phyloP scores from a whole-genome alignment of 495 filamentous ascomycete species.

The Paragyromitra xinjiangensis region DNA sequence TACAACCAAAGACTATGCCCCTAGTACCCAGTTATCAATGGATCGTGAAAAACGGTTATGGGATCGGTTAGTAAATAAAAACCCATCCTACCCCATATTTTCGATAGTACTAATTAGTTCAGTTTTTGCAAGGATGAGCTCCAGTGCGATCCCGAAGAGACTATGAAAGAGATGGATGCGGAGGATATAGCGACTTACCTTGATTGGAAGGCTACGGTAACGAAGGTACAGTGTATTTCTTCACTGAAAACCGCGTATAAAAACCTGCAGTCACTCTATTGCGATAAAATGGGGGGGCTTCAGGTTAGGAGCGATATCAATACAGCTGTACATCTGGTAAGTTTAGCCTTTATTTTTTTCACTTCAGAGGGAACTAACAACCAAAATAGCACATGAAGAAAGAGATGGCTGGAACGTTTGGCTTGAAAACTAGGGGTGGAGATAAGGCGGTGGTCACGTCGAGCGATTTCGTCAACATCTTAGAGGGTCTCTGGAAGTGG shows the following conservation, averaged over 20 bases:
- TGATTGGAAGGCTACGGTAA: no score
- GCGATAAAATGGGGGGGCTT: neutral
- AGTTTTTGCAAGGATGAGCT: neutral
- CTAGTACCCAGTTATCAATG: neutral
- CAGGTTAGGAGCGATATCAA: neutral
- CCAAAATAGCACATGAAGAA: neutral
- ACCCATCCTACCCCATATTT: neutral
- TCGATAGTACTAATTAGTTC: neutral
- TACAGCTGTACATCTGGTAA: neutral
- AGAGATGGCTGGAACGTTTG: neutral
- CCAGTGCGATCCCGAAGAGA: neutral
- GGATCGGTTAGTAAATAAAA: neutral
- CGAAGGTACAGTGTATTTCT: neutral
- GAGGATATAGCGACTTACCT: neutral
- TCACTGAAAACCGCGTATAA: neutral
- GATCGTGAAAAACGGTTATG: neutral
- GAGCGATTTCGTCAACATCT: neutral
- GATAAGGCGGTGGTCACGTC: neutral
- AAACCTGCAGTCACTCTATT: neutral
- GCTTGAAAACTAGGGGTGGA: neutral
- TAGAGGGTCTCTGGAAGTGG: conserved; percentile 6
- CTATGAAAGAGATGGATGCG: neutral
- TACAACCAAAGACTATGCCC: neutral
- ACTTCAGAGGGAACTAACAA: neutral
- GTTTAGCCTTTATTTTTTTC: neutral